Evolutionary conservation across 106 monocot genomes (phyloP).

Genomic region (Apostasia ramifera): DNA sequence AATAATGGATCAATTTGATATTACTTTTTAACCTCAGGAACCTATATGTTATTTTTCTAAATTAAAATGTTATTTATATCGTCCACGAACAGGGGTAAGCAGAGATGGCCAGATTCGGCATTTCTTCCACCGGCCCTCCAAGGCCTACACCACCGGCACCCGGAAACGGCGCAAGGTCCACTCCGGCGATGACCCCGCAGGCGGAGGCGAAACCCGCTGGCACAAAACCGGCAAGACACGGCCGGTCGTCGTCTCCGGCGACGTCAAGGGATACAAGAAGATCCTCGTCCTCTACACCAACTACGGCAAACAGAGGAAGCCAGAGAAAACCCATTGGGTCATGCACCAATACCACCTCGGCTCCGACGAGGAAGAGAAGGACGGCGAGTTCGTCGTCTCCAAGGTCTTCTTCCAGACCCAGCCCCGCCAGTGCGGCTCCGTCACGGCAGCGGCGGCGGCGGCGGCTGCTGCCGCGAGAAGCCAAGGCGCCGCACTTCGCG

Average conservation of each 20-base stretch:
- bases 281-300: slow-evolving; percentile 57
- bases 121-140: slow-evolving; percentile 55
- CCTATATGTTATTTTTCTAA: too few species aligned
- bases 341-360: slow-evolving; percentile 39
- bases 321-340: slow-evolving; percentile 58
- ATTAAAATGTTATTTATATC: too few species aligned
- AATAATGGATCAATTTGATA: too few species aligned
- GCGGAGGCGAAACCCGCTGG: slow-evolving; percentile 42
- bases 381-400: slow-evolving; percentile 36
- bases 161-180: slow-evolving; percentile 42
- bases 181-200: slow-evolving; percentile 11
- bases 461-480: too few species aligned
- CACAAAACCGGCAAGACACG: slow-evolving; percentile 38
- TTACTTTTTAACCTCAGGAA: too few species aligned
- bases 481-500: neutral
- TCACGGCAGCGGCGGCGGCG: neutral
- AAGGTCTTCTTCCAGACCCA: slow-evolving; percentile 55
- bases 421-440: slow-evolving; percentile 36
- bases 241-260: slow-evolving; percentile 21
- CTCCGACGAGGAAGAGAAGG: slow-evolving; percentile 40
- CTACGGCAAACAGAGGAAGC: slow-evolving; percentile 49
- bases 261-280: slow-evolving; percentile 18
- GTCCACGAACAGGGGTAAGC: slow-evolving; percentile 22
- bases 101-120: slow-evolving; percentile 47
- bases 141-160: slow-evolving; percentile 31